Evolutionary conservation across 352 stramenopile species (phyloP).

Genomic region (Phytophthora ohioensis): DNA sequence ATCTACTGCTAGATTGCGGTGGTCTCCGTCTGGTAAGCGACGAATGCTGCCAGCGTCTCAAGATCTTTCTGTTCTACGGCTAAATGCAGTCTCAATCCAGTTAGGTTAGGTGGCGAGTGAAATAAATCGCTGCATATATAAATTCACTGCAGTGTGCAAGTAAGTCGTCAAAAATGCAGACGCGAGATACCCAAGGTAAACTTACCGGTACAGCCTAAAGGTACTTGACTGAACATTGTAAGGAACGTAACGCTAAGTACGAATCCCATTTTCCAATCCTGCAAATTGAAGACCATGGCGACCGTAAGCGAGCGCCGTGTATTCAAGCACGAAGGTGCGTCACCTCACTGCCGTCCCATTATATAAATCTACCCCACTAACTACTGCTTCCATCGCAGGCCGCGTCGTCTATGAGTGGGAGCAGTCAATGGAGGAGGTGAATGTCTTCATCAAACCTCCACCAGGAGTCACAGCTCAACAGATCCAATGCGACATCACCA

Average conservation of each 20-base stretch:
- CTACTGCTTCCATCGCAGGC: slow-evolving; percentile 34
- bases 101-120: slow-evolving; percentile 5
- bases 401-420: slow-evolving; percentile 97
- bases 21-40: slow-evolving; percentile 57
- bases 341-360: not conserved
- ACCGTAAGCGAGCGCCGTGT: slow-evolving; percentile 53
- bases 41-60: slow-evolving; percentile 64
- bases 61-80: slow-evolving; percentile 82
- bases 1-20: slow-evolving; percentile 68
- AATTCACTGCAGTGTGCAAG: slow-evolving; percentile 16
- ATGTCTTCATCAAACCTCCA: slow-evolving; percentile 95
- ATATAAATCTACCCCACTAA: not conserved
- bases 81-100: slow-evolving; percentile 33
- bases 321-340: slow-evolving; percentile 79
- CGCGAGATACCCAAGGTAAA: not conserved
- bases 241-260: slow-evolving; percentile 39
- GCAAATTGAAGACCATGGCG: slow-evolving; percentile 46
- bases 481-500: slow-evolving; percentile 91
- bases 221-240: slow-evolving; percentile 6
- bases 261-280: not conserved
- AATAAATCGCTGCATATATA: slow-evolving; percentile 24
- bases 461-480: slow-evolving; percentile 80
- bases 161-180: slow-evolving; percentile 12
- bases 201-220: not conserved
- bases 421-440: slow-evolving; percentile 95